These are phyloP conservation scores for Lecanicillium sp. DNA, from an alignment of 2,329 filamentous ascomycete species.

Conservation along the genomic window DNA sequence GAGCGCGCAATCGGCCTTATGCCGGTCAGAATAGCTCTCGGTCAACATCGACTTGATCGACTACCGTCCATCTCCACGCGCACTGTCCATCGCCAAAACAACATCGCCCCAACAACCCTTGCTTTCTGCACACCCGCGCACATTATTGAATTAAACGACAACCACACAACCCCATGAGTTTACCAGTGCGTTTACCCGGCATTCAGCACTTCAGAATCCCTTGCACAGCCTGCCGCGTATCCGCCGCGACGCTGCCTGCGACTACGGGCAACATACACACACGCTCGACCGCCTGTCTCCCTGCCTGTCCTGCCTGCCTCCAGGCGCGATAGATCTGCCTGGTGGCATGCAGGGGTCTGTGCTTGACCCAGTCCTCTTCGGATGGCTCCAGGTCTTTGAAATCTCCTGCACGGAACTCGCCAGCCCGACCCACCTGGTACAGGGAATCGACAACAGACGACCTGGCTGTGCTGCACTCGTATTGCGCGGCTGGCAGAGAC, in stretches of 20 bases:
- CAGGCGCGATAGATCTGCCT: constrained; percentile 3
- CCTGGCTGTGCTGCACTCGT: neutral
- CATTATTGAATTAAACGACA: neutral
- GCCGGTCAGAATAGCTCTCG: neutral
- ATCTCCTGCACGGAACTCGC: constrained; percentile 4
- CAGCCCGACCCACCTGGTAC: neutral
- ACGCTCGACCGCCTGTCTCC: too few relatives aligned
- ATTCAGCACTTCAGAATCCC: too few relatives aligned
- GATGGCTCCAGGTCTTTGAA: constrained; percentile 3
- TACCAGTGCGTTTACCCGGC: neutral
- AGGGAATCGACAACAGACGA: neutral
- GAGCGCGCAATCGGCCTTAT: neutral
- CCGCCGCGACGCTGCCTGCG: too few relatives aligned
- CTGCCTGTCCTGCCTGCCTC: neutral
- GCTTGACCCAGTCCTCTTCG: constrained; percentile 4
- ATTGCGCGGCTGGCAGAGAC: neutral
- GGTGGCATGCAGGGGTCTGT: constrained; percentile 8
- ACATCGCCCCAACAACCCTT: neutral
- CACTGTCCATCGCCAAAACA: neutral
- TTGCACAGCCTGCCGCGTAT: neutral
- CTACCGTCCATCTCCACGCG: neutral
- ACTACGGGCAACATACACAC: too few relatives aligned
- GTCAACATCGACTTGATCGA: neutral
- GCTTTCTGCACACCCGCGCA: neutral
- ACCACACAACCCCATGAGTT: neutral